Evolutionary conservation across 2,329 filamentous ascomycete species (phyloP).

Genomic region (Hansfordia pulvinata): DNA sequence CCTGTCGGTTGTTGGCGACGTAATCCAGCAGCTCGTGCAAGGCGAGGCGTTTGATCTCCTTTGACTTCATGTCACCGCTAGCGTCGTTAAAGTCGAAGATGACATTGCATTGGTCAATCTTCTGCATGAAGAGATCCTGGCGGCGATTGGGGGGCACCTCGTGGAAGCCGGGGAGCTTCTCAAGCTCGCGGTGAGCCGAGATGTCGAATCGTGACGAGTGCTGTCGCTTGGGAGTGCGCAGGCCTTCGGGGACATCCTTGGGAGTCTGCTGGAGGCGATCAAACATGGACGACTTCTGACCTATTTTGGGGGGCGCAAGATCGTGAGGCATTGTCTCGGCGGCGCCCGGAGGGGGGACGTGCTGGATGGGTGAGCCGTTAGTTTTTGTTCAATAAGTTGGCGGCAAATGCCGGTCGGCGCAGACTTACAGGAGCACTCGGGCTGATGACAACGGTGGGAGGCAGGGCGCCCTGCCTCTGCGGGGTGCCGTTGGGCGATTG

Average conservation of each 20-base stretch:
- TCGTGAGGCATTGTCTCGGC: constrained; percentile 98
- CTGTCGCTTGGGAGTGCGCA: constrained; percentile 89
- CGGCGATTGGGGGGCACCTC: constrained; percentile 90
- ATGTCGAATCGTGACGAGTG: constrained; percentile 97
- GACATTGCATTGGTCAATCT: constrained; percentile 99
- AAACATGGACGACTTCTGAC: constrained; percentile 78
- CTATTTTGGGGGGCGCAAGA: constrained; percentile 83
- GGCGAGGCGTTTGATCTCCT: constrained; percentile 95
- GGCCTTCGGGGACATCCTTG: constrained; percentile 90
- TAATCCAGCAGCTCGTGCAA: constrained; percentile 95
- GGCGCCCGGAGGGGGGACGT: constrained; percentile 81
- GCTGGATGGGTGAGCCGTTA: constrained; percentile 39
- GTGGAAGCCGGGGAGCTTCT: constrained; percentile 95
- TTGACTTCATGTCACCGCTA: constrained; percentile 97
- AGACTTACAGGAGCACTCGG: constrained; percentile 75
- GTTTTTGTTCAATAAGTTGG: constrained; percentile 9
- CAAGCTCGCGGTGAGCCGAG: constrained; percentile 87
- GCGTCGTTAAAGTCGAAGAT: constrained; percentile 99
- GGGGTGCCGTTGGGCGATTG: constrained; percentile 41
- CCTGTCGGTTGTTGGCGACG: constrained; percentile 94
- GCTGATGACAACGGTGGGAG: constrained; percentile 87
- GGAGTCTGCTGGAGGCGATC: constrained; percentile 85
- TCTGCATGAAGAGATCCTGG: constrained; percentile 98
- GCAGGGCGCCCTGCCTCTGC: constrained; percentile 48
- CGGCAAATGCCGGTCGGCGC: constrained; percentile 6